Evolutionary conservation across 768 basidiomycete genomes (phyloP).

Genomic region (Psilocybe tampanensis): DNA sequence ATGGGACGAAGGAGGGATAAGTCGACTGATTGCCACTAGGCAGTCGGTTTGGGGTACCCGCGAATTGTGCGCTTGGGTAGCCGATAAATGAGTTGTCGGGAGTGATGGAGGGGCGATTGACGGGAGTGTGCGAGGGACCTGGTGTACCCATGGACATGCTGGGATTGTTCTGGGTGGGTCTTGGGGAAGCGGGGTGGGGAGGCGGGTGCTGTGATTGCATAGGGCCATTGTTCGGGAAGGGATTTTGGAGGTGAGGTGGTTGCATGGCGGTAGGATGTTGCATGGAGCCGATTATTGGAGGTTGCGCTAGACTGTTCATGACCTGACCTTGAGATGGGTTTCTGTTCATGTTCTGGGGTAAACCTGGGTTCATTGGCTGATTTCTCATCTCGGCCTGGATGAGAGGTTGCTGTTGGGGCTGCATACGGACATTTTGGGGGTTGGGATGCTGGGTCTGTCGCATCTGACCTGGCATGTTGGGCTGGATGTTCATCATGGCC

Average conservation of each 20-base stretch:
- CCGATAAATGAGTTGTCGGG: slow-evolving; percentile 50
- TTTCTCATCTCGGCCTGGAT: slow-evolving; percentile 47
- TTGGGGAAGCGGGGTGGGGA: slow-evolving; percentile 44
- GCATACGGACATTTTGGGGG: slow-evolving; percentile 30
- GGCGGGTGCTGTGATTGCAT: slow-evolving; percentile 40
- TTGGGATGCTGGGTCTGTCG: slow-evolving; percentile 37
- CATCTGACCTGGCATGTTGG: slow-evolving; percentile 40
- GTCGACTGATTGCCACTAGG: slow-evolving; percentile 11
- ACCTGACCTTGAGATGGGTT: slow-evolving; percentile 43
- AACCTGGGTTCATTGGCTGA: slow-evolving; percentile 38
- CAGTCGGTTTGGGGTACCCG: slow-evolving; percentile 22
- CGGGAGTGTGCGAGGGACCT: slow-evolving; percentile 40
- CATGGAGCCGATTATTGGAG: slow-evolving; percentile 30
- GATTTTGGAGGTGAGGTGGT: slow-evolving; percentile 34
- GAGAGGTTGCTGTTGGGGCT: slow-evolving; percentile 37
- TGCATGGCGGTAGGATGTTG: slow-evolving; percentile 37
- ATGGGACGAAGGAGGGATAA: slow-evolving; percentile 36
- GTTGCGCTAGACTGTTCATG: slow-evolving; percentile 48
- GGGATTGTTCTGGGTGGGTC: slow-evolving; percentile 42
- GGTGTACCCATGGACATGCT: slow-evolving; percentile 39
- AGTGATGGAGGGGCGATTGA: slow-evolving; percentile 44
- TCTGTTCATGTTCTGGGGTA: slow-evolving; percentile 46
- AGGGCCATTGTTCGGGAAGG: slow-evolving; percentile 39
- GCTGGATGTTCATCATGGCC: slow-evolving; percentile 40
- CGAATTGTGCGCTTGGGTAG: slow-evolving; percentile 38